Conservation (phyloP, 2,329 filamentous ascomycete genomes). For the Fusarium sp. region DNA sequence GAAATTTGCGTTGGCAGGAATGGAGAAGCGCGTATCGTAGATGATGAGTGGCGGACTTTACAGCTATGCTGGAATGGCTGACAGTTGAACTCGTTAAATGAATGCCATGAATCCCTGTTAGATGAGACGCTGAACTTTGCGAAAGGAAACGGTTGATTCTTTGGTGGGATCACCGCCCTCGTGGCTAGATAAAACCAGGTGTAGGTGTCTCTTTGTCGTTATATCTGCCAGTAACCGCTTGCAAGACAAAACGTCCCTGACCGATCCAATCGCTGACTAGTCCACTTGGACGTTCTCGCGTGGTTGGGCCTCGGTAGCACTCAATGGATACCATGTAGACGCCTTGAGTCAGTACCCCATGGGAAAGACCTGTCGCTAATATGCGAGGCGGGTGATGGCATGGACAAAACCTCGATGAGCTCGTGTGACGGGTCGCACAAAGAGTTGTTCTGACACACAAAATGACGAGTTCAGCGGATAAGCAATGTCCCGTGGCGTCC, state of each 20-base stretch:
- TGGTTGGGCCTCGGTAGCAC: conserved; percentile 9
- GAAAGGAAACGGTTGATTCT: neutral
- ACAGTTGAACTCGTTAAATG: neutral
- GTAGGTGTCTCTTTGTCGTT: neutral
- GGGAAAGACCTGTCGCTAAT: conserved; percentile 10
- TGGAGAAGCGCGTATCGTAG: neutral
- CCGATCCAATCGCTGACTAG: conserved; percentile 10
- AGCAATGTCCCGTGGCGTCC: neutral
- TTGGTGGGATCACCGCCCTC: conserved; percentile 6
- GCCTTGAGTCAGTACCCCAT: conserved; percentile 10
- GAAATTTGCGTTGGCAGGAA: conserved; percentile 23
- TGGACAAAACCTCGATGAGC: conserved; percentile 38
- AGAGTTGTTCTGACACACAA: conserved; percentile 1
- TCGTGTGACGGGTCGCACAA: conserved; percentile 31
- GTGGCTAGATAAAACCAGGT: neutral
- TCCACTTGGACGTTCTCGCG: conserved; percentile 19
- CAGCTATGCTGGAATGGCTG: neutral
- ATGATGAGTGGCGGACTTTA: neutral
- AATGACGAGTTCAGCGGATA: conserved; percentile 12
- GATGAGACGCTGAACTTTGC: neutral
- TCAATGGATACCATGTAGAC: conserved; percentile 1
- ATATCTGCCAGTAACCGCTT: conserved; percentile 1
- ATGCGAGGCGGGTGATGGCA: conserved; percentile 42
- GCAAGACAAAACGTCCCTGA: neutral
- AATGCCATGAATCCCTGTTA: neutral